Percentiles rank a stretch among this genome's conserved stretches.
Conservation (phyloP, 148 eudicot species). For the Fagopyrum tataricum region DNA sequence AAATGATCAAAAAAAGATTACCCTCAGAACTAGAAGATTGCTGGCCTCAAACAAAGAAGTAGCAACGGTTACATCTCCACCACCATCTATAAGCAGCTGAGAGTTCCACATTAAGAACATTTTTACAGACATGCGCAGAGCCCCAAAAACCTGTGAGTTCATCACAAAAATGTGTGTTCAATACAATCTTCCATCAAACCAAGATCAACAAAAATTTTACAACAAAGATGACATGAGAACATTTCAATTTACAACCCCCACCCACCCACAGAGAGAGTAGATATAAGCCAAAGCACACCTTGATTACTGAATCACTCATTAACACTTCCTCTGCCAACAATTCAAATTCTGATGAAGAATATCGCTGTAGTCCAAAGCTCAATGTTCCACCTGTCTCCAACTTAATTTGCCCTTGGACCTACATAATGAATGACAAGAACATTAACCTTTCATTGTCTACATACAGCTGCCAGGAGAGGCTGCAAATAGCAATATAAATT, state of each 20-base stretch:
- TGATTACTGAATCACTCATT: slow-evolving; percentile 91
- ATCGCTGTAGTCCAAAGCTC: slow-evolving; percentile 92
- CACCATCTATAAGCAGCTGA: slow-evolving; percentile 73
- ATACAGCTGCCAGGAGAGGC: neutral
- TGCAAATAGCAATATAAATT: neutral
- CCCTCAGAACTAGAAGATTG: slow-evolving; percentile 51
- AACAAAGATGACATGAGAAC: neutral
- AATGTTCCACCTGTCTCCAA: slow-evolving; percentile 60
- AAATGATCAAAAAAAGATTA: slow-evolving; percentile 12
- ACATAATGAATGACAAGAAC: slow-evolving; percentile 6
- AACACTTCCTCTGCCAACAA: slow-evolving; percentile 89
- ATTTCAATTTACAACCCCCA: neutral
- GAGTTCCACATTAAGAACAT: slow-evolving; percentile 99
- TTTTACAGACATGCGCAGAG: slow-evolving; percentile 94
- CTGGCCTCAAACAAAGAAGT: slow-evolving; percentile 93
- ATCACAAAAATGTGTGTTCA: slow-evolving; percentile 3
- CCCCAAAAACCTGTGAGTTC: slow-evolving; percentile 79
- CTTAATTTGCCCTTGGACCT: slow-evolving; percentile 97
- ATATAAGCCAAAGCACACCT: slow-evolving; percentile 35
- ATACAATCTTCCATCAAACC: neutral
- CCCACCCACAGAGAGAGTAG: neutral
- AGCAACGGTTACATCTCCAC: slow-evolving; percentile 66
- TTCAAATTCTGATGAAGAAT: slow-evolving; percentile 85
- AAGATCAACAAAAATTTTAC: neutral
- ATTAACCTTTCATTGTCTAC: neutral